phyloP scores from a whole-genome alignment of 108 stramenopile genomes.

The Nitzschia putrida region DNA sequence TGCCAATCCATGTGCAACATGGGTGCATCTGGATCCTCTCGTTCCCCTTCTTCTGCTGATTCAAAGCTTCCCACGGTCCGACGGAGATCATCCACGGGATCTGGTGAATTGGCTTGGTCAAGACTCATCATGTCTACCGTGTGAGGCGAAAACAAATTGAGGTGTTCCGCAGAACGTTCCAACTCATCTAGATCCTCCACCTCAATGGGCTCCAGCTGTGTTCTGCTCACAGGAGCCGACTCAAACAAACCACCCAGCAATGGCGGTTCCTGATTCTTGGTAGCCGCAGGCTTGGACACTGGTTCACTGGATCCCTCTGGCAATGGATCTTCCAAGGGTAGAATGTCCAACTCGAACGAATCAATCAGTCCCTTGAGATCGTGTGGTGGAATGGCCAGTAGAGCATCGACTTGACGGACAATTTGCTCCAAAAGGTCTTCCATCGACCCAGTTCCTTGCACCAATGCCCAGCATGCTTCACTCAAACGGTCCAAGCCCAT shows the following conservation, averaged over 20 bases:
- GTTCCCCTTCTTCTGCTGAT: background rate
- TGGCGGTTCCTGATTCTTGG: background rate
- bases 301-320: background rate
- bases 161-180: conserved; percentile 3
- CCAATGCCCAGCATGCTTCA: conserved; percentile 10
- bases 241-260: background rate
- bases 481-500: conserved; percentile 19
- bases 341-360: conserved; percentile 27
- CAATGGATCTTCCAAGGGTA: background rate
- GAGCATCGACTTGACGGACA: conserved; percentile 12
- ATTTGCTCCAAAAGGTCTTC: conserved; percentile 18
- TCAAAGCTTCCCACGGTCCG: conserved; percentile 38
- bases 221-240: background rate
- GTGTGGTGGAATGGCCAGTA: conserved; percentile 17
- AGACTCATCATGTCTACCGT: conserved; percentile 34
- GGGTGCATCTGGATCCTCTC: too few relatives aligned
- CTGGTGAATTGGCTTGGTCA: background rate
- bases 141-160: conserved; percentile 26
- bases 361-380: conserved; percentile 28
- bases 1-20: background rate
- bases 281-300: background rate
- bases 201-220: background rate
- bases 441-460: background rate
- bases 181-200: background rate
- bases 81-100: conserved; percentile 28